Evolutionary conservation across 352 stramenopile genomes (phyloP).

Genomic region (Phytophthora pluvialis): DNA sequence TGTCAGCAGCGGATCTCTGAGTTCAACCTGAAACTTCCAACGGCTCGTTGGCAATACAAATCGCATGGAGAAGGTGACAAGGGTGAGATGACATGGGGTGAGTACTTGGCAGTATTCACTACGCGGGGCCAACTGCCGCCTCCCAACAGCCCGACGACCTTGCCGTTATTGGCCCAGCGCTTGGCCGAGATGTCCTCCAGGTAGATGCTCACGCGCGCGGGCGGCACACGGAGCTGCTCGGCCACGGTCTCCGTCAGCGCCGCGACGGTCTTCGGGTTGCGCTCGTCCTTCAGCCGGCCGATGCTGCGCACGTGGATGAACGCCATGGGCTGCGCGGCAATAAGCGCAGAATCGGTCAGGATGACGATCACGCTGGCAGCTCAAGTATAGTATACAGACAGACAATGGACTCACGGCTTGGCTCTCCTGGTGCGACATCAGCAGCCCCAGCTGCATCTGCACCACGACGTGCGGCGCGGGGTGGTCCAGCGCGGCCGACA

Average conservation of each 20-base stretch:
- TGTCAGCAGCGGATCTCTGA: too few species aligned
- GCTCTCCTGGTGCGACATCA: conserved; percentile 34
- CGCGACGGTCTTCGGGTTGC: conserved; percentile 33
- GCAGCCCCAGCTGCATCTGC: conserved; percentile 29
- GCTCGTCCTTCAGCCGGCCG: conserved; percentile 34
- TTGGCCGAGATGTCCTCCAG: conserved; percentile 42
- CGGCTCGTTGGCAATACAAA: too few species aligned
- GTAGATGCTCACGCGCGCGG: conserved; percentile 41
- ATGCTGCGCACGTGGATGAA: conserved; percentile 42
- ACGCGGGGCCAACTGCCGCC: background rate
- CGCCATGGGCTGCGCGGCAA: conserved; percentile 20
- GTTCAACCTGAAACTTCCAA: too few species aligned
- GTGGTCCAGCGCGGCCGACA: conserved; percentile 25
- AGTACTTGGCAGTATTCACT: background rate
- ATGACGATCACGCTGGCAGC: background rate
- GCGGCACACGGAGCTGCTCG: conserved; percentile 29
- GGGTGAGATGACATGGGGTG: too few species aligned
- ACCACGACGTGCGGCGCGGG: conserved; percentile 27
- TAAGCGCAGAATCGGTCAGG: background rate
- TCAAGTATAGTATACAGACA: background rate
- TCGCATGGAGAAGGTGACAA: too few species aligned
- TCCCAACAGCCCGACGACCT: conserved; percentile 14
- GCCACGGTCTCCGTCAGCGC: conserved; percentile 29
- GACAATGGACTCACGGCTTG: conserved; percentile 22
- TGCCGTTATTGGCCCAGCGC: conserved; percentile 38